Evolutionary conservation across 176 grass and related monocot genomes (phyloP).

Genomic region (Carex pumila): DNA sequence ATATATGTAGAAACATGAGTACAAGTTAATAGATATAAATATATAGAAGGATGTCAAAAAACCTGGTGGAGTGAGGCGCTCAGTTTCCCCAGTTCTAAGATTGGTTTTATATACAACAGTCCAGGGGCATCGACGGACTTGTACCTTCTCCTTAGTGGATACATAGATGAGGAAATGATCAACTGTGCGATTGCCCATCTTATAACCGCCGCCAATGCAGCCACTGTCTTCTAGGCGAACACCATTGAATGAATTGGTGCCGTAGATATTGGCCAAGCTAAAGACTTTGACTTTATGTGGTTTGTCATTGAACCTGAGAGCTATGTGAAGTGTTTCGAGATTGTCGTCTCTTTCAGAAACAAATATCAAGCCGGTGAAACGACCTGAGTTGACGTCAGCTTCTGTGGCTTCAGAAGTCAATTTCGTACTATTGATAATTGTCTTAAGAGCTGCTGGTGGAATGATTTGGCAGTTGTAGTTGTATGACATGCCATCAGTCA

Average conservation of each 20-base stretch:
- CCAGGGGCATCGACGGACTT: constrained; percentile 22
- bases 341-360: constrained; percentile 37
- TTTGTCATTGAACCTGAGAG: background rate
- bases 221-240: constrained; percentile 35
- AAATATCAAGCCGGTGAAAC: constrained; percentile 28
- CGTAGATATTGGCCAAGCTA: constrained; percentile 22
- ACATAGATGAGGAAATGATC: constrained; percentile 27
- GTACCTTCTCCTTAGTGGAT: constrained; percentile 26
- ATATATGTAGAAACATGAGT: background rate
- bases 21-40: background rate
- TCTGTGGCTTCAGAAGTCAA: constrained; percentile 4
- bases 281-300: background rate
- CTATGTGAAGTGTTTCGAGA: constrained; percentile 37
- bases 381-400: constrained; percentile 10
- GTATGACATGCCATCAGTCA: constrained; percentile 33
- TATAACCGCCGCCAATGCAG: constrained; percentile 25
- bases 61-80: constrained; percentile 24
- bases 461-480: constrained; percentile 26
- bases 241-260: constrained; percentile 6
- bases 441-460: background rate
- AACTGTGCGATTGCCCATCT: background rate
- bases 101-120: constrained; percentile 32
- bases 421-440: background rate
- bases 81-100: constrained; percentile 15
- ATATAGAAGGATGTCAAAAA: background rate